Conservation (phyloP, 305 asterid genomes). For the Coffea humblotiana region DNA sequence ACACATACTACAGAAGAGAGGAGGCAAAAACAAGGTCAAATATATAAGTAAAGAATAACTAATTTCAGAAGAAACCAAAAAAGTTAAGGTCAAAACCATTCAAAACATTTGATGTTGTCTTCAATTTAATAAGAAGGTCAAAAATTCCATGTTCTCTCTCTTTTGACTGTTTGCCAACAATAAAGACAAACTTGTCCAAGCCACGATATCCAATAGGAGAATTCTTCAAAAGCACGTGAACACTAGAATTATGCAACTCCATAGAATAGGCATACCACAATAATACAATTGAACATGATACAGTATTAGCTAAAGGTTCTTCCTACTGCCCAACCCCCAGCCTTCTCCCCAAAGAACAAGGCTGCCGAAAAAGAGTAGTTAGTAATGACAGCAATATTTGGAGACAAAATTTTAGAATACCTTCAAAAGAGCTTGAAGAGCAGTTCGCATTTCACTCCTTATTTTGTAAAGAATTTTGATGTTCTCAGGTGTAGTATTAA, state of each 20-base stretch:
- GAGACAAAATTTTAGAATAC: conserved; percentile 30
- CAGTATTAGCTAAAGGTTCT: neutral
- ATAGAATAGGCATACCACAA: neutral
- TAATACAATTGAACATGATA: neutral
- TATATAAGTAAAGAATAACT: neutral
- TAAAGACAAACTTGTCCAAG: neutral
- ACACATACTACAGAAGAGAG: neutral
- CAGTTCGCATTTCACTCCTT: conserved; percentile 76
- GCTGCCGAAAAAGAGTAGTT: neutral
- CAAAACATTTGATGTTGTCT: neutral
- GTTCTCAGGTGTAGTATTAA: conserved; percentile 57
- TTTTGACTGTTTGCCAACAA: neutral
- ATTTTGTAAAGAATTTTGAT: conserved; percentile 73
- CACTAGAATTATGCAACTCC: neutral
- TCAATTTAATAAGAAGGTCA: neutral
- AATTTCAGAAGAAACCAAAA: neutral
- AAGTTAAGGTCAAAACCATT: neutral
- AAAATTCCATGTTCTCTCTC: neutral
- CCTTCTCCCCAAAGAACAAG: neutral
- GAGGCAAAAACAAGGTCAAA: neutral
- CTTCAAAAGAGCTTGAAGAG: conserved; percentile 72
- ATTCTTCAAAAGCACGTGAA: neutral
- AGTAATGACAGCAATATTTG: neutral
- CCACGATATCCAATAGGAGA: neutral
- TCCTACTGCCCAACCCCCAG: neutral